Base-by-base conservation (phyloP, 371 early-diverging fungal genomes). In the Dichotomocladium elegans region DNA sequence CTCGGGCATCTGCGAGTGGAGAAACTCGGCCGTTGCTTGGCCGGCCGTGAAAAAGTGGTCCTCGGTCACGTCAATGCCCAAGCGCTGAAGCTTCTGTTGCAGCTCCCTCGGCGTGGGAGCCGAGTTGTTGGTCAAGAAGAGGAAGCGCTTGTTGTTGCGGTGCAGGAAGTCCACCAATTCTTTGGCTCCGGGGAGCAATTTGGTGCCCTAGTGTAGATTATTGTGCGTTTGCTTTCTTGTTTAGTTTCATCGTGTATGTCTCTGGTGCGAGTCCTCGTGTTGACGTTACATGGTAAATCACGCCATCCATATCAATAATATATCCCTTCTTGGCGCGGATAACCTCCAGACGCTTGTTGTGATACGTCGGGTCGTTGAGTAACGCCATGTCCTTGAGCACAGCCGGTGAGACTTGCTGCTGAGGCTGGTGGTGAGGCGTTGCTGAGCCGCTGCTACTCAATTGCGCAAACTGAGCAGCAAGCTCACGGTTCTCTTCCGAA, bases 71-170 rank as follows among this genome's bases (percentile, higher is more conserved):
- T 82, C 78, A 51, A 86, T 76, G 43, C 86, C 83, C 10, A 83
- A 66, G 48, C 83, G 79, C 17, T 55, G 37, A 35, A 86, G 58
- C 60, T 86, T 86, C 59, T 77, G 73, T 37, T 80, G 72, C 41
- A 86, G 68, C 56, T 86, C 86, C 49, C 79, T 68, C 30, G 86
- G 86, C 40, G 86, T 86, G n/a, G 82, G 82, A 28, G 82, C 80
- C 48, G 81, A 81, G 65, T 86, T 86, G 74, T 86, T 86, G 40
- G 86, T 86, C 71, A 82, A 67, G 70, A 85, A 85, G 14, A 85
- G 71, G 58, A 75, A 85, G 51, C 79, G 66, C 63, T 85, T 85
- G 61, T 80, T 73, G 51, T 83, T 72, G 46, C 55, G 55, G 48
- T 74, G 61, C 57, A 82, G 67, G 69, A 82, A 85, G 10, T 64